Percentiles rank a stretch among this genome's conserved stretches.
Evolutionary conservation across 2,329 filamentous ascomycete genomes (phyloP).

Genomic region (Chrysosporium keratinophilum): DNA sequence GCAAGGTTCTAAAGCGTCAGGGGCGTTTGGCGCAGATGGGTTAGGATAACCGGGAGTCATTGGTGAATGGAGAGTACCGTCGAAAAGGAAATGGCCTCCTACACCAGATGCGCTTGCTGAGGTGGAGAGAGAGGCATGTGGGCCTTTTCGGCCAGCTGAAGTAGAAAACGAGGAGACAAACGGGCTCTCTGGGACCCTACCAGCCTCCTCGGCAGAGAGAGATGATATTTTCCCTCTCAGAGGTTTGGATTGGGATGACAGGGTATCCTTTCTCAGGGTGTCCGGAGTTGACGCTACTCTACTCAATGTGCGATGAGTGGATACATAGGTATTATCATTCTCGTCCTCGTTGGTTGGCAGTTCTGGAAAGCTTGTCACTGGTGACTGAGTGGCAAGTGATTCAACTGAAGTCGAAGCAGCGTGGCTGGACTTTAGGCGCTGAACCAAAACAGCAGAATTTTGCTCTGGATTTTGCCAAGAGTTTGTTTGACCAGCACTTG

Average conservation of each 20-base stretch:
- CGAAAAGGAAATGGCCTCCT: conserved; percentile 70
- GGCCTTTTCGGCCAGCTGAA: conserved; percentile 8
- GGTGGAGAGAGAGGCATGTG: conserved; percentile 3
- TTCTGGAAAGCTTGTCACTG: conserved; percentile 35
- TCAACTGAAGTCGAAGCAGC: conserved; percentile 25
- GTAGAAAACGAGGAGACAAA: conserved; percentile 6
- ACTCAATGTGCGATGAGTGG: conserved; percentile 23
- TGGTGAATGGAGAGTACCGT: conserved; percentile 65
- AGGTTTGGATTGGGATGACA: conserved; percentile 38
- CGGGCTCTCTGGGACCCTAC: conserved; percentile 4
- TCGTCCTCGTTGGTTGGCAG: conserved; percentile 37
- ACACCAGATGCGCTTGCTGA: conserved; percentile 40
- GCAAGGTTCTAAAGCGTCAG: conserved; percentile 77
- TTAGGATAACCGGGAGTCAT: conserved; percentile 56
- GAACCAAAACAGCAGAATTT: conserved; percentile 19
- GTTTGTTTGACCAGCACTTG: conserved; percentile 17
- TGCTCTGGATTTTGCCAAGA: conserved; percentile 18
- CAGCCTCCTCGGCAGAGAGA: not conserved
- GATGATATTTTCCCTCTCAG: conserved; percentile 1
- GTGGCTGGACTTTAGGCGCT: not conserved
- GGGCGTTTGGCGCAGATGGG: conserved; percentile 52
- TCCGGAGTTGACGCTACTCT: conserved; percentile 35
- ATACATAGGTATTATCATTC: conserved; percentile 18
- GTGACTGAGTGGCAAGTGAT: conserved; percentile 31
- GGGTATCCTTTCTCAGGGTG: conserved; percentile 55